These are phyloP conservation scores for Colletotrichum sp. DNA, from an alignment of 2,329 filamentous ascomycete genomes.

Conservation along the genomic window DNA sequence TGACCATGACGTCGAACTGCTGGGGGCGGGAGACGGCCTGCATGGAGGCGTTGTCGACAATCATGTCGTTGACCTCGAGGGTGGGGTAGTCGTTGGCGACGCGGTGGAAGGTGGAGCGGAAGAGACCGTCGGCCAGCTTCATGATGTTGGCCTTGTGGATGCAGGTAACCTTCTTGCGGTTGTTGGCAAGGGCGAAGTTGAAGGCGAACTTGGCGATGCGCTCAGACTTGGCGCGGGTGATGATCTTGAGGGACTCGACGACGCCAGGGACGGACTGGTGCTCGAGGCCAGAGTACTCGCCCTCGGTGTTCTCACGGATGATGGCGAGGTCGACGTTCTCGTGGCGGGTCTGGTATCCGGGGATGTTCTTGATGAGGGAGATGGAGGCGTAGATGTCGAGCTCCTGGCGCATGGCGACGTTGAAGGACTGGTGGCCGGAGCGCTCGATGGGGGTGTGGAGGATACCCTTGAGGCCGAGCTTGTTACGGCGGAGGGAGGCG, in stretches of 20 bases:
- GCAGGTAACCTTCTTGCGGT: slow-evolving; percentile 98
- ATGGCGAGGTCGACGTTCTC: slow-evolving; percentile 98
- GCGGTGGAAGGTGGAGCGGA: slow-evolving; percentile 96
- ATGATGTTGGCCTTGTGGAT: slow-evolving; percentile 99
- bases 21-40: slow-evolving; percentile 95
- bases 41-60: slow-evolving; percentile 99
- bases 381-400: slow-evolving; percentile 99
- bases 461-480: slow-evolving; percentile 98
- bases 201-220: slow-evolving; percentile 99
- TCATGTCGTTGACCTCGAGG: slow-evolving; percentile 98
- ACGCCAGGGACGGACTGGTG: slow-evolving; percentile 97
- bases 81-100: slow-evolving; percentile 95
- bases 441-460: slow-evolving; percentile 96
- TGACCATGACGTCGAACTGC: slow-evolving; percentile 99
- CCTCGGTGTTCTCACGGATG: slow-evolving; percentile 99
- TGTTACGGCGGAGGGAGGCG: slow-evolving; percentile 95
- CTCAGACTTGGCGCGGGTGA: slow-evolving; percentile 98
- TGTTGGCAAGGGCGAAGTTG: slow-evolving; percentile 96
- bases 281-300: slow-evolving; percentile 98
- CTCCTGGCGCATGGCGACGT: slow-evolving; percentile 98
- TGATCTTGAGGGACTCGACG: slow-evolving; percentile 99
- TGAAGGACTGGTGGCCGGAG: slow-evolving; percentile 98
- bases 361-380: slow-evolving; percentile 99
- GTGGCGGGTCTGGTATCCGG: slow-evolving; percentile 96
- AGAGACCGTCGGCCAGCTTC: slow-evolving; percentile 98